phyloP scores from a whole-genome alignment of 306 rosid genomes.

The Lathyrus oleraceus region DNA sequence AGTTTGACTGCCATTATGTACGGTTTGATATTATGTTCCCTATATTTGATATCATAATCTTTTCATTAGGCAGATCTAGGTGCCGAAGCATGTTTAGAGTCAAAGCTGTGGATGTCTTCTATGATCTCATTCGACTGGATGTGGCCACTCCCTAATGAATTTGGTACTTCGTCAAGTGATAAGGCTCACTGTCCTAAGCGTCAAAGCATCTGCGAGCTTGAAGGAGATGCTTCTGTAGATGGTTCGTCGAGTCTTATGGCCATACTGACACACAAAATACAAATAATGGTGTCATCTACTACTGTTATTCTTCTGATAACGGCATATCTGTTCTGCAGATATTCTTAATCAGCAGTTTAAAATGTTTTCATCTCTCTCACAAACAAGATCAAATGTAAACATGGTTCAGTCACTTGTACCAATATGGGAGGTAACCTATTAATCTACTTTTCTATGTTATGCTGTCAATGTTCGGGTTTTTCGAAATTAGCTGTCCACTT shows the following conservation, averaged over 20 bases:
- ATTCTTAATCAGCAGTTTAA: constrained; percentile 70
- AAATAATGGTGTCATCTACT: constrained; percentile 22
- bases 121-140: constrained; percentile 65
- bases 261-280: constrained; percentile 22
- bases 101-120: constrained; percentile 65
- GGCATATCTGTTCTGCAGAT: constrained; percentile 52
- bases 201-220: constrained; percentile 85
- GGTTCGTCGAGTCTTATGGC: constrained; percentile 56
- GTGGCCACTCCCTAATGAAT: constrained; percentile 53
- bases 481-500: constrained; percentile 30
- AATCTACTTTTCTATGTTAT: constrained; percentile 26
- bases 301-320: constrained; percentile 6
- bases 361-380: constrained; percentile 83
- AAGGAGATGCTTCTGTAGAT: constrained; percentile 78
- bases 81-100: constrained; percentile 44
- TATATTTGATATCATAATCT: constrained; percentile 38
- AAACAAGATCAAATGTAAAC: constrained; percentile 69
- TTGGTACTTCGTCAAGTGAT: constrained; percentile 43
- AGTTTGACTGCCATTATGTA: constrained; percentile 13
- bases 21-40: constrained; percentile 9
- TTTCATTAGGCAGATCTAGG: constrained; percentile 60
- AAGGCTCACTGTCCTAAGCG: constrained; percentile 50
- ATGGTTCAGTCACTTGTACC: constrained; percentile 94
- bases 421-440: constrained; percentile 79
- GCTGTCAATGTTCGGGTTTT: constrained; percentile 19